Percentiles rank a stretch among this genome's conserved stretches.
These are phyloP conservation scores for Aspergillus thermomutatus DNA, from an alignment of 2,329 filamentous ascomycete species.

Conservation along the genomic window DNA sequence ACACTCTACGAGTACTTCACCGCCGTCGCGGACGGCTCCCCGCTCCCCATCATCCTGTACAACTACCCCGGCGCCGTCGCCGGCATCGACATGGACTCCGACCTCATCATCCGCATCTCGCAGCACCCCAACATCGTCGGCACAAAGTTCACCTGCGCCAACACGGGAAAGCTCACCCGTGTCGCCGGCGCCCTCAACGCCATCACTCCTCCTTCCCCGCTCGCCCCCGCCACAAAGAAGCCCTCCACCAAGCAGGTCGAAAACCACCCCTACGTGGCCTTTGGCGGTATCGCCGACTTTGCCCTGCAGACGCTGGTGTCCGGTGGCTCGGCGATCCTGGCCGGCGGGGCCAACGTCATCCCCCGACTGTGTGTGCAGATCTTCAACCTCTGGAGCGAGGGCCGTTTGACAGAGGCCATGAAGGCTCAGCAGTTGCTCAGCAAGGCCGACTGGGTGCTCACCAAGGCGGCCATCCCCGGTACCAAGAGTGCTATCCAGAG, in stretches of 20 bases:
- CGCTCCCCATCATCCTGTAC: constrained; percentile 79
- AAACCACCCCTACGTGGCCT: constrained; percentile 68
- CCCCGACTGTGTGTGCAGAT: constrained; percentile 78
- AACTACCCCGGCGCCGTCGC: constrained; percentile 87
- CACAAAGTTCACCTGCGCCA: constrained; percentile 89
- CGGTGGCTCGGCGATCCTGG: constrained; percentile 81
- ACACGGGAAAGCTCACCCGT: constrained; percentile 82
- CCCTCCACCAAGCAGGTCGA: constrained; percentile 27
- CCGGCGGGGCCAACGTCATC: constrained; percentile 81
- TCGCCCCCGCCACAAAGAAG: constrained; percentile 23
- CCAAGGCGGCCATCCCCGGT: constrained; percentile 77
- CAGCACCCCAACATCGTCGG: constrained; percentile 80
- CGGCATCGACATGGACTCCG: constrained; percentile 86
- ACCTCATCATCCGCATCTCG: constrained; percentile 75
- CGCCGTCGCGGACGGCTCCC: constrained; percentile 70
- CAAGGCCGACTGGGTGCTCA: constrained; percentile 79
- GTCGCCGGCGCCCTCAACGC: constrained; percentile 71
- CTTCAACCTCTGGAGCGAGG: constrained; percentile 73
- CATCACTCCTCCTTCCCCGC: constrained; percentile 55
- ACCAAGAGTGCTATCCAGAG: constrained; percentile 81
- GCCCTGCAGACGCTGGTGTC: constrained; percentile 76
- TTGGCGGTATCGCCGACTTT: constrained; percentile 86
- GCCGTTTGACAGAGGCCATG: constrained; percentile 72
- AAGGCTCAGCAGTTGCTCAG: constrained; percentile 72
- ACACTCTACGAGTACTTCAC: constrained; percentile 71